Base-by-base conservation (phyloP, 1,139 yeast genomes). In the Candida mesenterica region DNA sequence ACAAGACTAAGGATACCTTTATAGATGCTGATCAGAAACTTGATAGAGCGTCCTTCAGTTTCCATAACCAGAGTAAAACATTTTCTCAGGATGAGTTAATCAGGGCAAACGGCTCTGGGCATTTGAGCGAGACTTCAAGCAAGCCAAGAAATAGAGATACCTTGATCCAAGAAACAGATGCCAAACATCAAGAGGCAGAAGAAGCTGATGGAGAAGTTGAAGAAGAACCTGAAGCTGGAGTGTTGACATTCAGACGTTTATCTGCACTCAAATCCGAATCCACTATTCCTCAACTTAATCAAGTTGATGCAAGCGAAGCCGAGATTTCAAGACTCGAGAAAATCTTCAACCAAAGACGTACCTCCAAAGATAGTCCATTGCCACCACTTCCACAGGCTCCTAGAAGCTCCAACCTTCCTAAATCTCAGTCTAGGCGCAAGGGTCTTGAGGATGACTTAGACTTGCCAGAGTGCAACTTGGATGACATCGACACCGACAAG, bases 391-490 rank as follows among this genome's bases (percentile, higher is more conserved):
- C 41, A 10, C 22, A n/a, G 13, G 34, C 12, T 24, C 26, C 26
- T 5, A 24, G 22, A 19, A 9, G 9, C 9, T 19, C 22, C n/a
- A n/a, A n/a, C n/a, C n/a, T n/a, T 19, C 17, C 15, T n/a, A 28
- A 15, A 17, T 7, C 14, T 18, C 20, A 23, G 10, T 8, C 12
- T 6, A 19, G 9, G 22, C 15, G 17, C 17, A 24, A 24, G 26
- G 15, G 15, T n/a, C 15, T 25, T 10, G 28, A 25, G 15, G 28
- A 25, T 14, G 30, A 28, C 13, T 5, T 7, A 10, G 44, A 41
- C 9, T 43, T 46, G 20, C 49, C 50, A 3, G 50, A 46, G 27
- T 46, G 49, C 19, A 33, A 45, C 31, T 38, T 46, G 30, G 50
- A 46, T 6, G 49, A 45, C 33, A 34, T 42, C 14, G 42, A 38